Percentiles rank a stretch among this genome's conserved stretches.
phyloP scores from a whole-genome alignment of 2,329 filamentous ascomycete species.

The Aureobasidium vineae region DNA sequence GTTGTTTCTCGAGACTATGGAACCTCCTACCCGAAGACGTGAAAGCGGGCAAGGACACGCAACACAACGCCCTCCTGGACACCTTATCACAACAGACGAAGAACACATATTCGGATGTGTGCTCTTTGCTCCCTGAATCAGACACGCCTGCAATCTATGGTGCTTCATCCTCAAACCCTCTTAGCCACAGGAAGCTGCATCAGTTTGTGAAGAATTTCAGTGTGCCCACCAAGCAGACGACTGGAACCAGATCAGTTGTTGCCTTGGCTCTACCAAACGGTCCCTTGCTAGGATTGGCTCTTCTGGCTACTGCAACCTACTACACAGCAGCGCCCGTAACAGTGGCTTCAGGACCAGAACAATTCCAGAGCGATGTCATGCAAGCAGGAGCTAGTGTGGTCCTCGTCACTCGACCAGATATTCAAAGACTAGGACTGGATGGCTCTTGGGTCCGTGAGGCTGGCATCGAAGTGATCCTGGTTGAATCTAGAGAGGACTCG shows the following conservation, averaged over 20 bases:
- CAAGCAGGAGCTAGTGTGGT: constrained; percentile 51
- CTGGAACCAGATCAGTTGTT: constrained; percentile 45
- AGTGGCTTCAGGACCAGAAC: constrained; percentile 47
- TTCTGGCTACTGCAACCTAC: constrained; percentile 51
- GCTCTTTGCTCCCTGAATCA: constrained; percentile 34
- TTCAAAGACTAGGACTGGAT: constrained; percentile 43
- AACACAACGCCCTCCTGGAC: constrained; percentile 30
- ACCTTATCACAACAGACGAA: constrained; percentile 33
- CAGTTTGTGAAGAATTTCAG: constrained; percentile 34
- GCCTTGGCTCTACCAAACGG: constrained; percentile 56
- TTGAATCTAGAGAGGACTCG: constrained; percentile 42
- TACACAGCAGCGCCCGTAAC: constrained; percentile 56
- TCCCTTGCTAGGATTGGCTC: constrained; percentile 52
- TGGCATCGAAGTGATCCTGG: constrained; percentile 44
- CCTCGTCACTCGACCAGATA: constrained; percentile 46
- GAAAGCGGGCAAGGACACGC: constrained; percentile 35
- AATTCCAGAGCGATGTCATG: constrained; percentile 53
- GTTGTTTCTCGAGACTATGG: constrained; percentile 41
- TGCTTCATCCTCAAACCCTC: constrained; percentile 32
- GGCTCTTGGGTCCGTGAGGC: constrained; percentile 38
- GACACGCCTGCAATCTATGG: constrained; percentile 35
- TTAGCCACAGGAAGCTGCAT: constrained; percentile 34
- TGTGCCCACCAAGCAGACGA: constrained; percentile 30
- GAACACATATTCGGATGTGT: constrained; percentile 33
- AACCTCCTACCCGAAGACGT: constrained; percentile 42